Conservation (phyloP, 202 grass and related monocot species). For the Setaria italica region DNA sequence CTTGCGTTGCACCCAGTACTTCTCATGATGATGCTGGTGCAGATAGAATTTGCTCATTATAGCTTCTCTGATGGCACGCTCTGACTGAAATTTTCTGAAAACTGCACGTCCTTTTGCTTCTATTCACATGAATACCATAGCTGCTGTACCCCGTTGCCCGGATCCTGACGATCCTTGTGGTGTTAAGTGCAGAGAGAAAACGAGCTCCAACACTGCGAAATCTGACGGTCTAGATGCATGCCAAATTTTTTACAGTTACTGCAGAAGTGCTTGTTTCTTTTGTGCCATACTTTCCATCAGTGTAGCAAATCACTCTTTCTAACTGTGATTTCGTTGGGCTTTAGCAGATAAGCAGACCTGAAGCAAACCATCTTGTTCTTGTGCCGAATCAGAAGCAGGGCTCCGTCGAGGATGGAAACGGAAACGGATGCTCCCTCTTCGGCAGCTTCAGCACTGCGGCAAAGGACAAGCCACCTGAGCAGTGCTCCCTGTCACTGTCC, state of each 20-base stretch:
- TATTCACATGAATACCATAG: constrained; percentile 13
- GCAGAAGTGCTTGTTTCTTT: not conserved
- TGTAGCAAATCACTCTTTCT: constrained; percentile 14
- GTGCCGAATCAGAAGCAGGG: constrained; percentile 30
- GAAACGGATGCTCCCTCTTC: constrained; percentile 18
- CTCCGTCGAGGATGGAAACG: constrained; percentile 17
- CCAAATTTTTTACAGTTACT: not conserved
- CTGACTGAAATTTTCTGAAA: constrained; percentile 40
- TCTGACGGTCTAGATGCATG: no score
- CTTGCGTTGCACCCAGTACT: not conserved
- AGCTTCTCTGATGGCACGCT: constrained; percentile 30
- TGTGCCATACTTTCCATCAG: not conserved
- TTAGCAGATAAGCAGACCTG: constrained; percentile 45
- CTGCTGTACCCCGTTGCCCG: constrained; percentile 7
- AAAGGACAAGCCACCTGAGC: constrained; percentile 14
- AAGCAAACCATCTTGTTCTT: constrained; percentile 26
- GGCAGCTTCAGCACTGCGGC: constrained; percentile 6
- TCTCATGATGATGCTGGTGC: constrained; percentile 25
- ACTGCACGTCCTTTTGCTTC: constrained; percentile 32
- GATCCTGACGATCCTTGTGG: constrained; percentile 20
- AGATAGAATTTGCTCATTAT: constrained; percentile 23
- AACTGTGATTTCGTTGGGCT: constrained; percentile 10
- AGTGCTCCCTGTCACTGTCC: constrained; percentile 70
- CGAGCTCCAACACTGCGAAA: not conserved
- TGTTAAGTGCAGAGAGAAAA: constrained; percentile 15